Evolutionary conservation across 2,329 filamentous ascomycete species (phyloP), one percentile per base, ranked within the genome.

Genomic region (Coniosporium tulheliwenetii): DNA sequence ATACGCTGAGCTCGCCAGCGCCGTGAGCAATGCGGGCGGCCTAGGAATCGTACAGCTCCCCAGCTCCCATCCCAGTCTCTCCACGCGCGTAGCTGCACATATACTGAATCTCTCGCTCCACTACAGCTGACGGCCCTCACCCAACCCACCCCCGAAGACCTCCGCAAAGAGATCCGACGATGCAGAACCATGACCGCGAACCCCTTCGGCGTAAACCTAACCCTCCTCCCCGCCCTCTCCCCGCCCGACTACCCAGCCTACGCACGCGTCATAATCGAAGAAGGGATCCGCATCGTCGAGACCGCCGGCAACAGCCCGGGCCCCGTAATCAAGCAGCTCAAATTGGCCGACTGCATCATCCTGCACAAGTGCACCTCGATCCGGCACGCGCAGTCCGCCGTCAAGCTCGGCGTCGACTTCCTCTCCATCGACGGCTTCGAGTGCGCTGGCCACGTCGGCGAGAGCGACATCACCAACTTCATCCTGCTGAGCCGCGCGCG

Each of bases 341-440:
- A 96, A 67, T 73, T 73, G 45, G 82, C 79, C 5, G 77, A 77
- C 42, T 74, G 75, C 53, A 89, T 74, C 42, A 78, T 98, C 51
- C 68, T 98, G 42, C 91, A 98, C 74, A 98, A 98, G 67, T 96
- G 91, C 70, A 98, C 91, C 8, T 93, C 85, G 5, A 93, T 98
- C 64, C 71, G 86, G 41, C 91, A 98, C 59, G 91, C 91, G 14
- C 76, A 85, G 60, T 86, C 81, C 48, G 91, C 91, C 38, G 73
- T 93, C 44, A 94, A 93, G 64, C 77, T 96, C 33, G 91, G 91
- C 47, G 91, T 95, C 4, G 91, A 98, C 62, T 96, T 98, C 64
- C 66, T 98, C 43, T 87, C 81, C 49, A 96, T 98, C 52, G 91
- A 98, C 58, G 91, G 91, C 36, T 96, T 98, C 58, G 91, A 98